These are phyloP conservation scores for Mychonastes homosphaera DNA, from an alignment of 139 green algal species.

Conservation along the genomic window DNA sequence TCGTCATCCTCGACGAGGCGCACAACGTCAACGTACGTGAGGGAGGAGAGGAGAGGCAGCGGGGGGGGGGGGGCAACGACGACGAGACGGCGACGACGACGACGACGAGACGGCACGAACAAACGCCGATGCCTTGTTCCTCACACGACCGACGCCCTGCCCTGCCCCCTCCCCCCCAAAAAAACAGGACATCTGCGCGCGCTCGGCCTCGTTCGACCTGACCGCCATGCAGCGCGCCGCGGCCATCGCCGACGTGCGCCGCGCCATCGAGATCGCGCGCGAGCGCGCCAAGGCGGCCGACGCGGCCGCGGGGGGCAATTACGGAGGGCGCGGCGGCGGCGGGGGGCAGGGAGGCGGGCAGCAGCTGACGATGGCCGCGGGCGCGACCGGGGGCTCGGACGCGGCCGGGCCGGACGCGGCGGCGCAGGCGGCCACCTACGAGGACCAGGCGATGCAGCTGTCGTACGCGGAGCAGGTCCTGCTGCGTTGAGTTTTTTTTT, in stretches of 20 bases:
- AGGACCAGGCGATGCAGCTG: too few species aligned
- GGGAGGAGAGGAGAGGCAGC: constrained; percentile 30
- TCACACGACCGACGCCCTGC: background rate
- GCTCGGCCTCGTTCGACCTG: constrained; percentile 80
- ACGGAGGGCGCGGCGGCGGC: too few species aligned
- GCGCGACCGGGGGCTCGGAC: too few species aligned
- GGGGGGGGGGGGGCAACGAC: background rate
- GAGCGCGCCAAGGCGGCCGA: background rate
- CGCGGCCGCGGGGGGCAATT: too few species aligned
- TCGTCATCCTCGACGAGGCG: constrained; percentile 94
- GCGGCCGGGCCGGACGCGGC: too few species aligned
- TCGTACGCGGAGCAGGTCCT: too few species aligned
- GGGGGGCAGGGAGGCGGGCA: too few species aligned
- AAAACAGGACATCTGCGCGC: constrained; percentile 59
- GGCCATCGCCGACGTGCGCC: constrained; percentile 45
- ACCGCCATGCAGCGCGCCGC: constrained; percentile 39
- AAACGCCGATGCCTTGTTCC: background rate
- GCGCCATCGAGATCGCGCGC: constrained; percentile 29
- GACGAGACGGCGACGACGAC: too few species aligned
- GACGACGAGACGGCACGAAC: too few species aligned
- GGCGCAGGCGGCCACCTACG: too few species aligned
- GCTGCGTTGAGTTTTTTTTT: too few species aligned
- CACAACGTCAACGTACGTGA: constrained; percentile 93
- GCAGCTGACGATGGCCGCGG: too few species aligned
- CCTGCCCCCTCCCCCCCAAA: background rate